Evolutionary conservation across 441 rosid genomes (phyloP), one percentile per base, ranked within the genome.

Genomic region (Geranium incanum): DNA sequence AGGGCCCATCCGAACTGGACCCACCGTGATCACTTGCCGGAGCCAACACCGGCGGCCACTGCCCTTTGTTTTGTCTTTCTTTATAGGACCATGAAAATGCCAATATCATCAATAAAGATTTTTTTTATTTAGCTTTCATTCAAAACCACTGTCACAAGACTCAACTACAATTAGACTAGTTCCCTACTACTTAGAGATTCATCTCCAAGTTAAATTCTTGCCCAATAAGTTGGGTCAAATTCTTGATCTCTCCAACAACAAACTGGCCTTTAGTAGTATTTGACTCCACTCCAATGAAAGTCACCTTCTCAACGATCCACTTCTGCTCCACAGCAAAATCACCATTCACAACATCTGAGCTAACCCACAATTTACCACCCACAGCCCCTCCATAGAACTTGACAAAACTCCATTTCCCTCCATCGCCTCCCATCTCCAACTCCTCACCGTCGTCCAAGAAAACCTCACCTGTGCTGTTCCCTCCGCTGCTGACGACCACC

Each of bases 391-490:
- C 78, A 57, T 55, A 16, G 70, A 92, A 88, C 68, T 57, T 77
- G 64, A 88, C 86, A 0, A 83, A 74, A 48, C 83, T 85, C 96
- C 91, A 88, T 1, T 74, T 77, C 15, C 83, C 81, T 21, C 77
- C 89, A 11, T 37, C 72, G 11, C 66, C 74, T 39, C 92, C 94
- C 91, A 92, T 85, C 67, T 72, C 72, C 38, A 81, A 15, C 0
- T 76, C 82, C 75, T 84, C 92, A 1, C 92, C 96, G 0, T 87
- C 91, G 11, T 92, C 97, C 60, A 88, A 71, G 80, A 88, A 92
- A n/a, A 85, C 72, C 75, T 88, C 77, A 3, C 96, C 97, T 0
- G 69, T 75, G 39, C 80, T 82, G 39, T 80, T 80, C 60, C 80
- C 83, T 1, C 0, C 60, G 19, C 13, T 36, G 73, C 85, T 85